A percentile compares a stretch with the other conserved stretches of the same genome.
phyloP scores from a whole-genome alignment of 106 monocot genomes.

The Dendrobium huoshanense region DNA sequence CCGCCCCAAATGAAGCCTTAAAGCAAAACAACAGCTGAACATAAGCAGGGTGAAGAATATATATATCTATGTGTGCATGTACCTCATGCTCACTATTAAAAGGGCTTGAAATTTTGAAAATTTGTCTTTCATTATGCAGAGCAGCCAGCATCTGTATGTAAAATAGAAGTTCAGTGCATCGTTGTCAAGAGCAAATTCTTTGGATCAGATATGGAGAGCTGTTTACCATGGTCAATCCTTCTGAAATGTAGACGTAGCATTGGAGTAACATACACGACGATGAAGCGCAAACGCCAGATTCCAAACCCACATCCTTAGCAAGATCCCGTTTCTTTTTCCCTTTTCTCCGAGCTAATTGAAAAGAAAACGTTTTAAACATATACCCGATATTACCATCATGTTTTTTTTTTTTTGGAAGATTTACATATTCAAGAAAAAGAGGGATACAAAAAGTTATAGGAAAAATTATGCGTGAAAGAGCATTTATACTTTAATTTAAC shows the following conservation, averaged over 20 bases:
- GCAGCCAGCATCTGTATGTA: constrained; percentile 75
- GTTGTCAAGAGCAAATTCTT: not conserved
- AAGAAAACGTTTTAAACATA: not conserved
- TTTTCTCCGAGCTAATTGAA: constrained; percentile 48
- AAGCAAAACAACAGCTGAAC: not conserved
- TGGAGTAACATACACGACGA: constrained; percentile 66
- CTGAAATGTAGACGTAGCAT: constrained; percentile 66
- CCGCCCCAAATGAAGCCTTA: too few species aligned
- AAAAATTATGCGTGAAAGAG: not conserved
- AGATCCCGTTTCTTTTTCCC: constrained; percentile 79
- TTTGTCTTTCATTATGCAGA: constrained; percentile 50
- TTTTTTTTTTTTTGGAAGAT: not conserved
- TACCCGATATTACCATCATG: not conserved
- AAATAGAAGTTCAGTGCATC: not conserved
- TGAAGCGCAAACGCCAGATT: constrained; percentile 20
- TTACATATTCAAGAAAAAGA: not conserved
- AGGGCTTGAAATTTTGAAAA: constrained; percentile 46
- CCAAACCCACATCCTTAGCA: constrained; percentile 31
- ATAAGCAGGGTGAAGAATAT: not conserved
- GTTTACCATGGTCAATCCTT: constrained; percentile 80
- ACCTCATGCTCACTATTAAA: constrained; percentile 94
- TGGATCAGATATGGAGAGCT: not conserved
- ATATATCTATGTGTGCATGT: not conserved
- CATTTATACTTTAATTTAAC: not conserved
- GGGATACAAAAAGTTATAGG: not conserved